These are phyloP conservation scores for Hymenoscyphus repandus DNA, from an alignment of 2,329 filamentous ascomycete species.

Conservation along the genomic window DNA sequence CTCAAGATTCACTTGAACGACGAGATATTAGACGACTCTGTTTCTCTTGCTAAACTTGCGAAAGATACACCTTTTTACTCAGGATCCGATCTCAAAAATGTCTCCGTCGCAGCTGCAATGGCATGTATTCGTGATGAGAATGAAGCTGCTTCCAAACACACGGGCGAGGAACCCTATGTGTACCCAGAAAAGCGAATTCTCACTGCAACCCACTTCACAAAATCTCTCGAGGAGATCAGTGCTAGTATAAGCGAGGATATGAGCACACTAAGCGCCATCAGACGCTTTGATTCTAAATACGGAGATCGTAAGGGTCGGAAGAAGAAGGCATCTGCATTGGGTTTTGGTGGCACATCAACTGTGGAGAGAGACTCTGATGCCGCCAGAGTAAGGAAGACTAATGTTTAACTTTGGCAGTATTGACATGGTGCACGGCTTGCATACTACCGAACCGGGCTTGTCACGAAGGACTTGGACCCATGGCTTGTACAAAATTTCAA, in stretches of 20 bases:
- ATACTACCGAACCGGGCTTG: neutral
- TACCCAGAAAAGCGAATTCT: slow-evolving; percentile 69
- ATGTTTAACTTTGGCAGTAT: neutral
- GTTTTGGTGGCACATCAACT: slow-evolving; percentile 43
- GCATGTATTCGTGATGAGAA: slow-evolving; percentile 74
- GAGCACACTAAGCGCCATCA: slow-evolving; percentile 76
- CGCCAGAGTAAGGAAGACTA: slow-evolving; percentile 29
- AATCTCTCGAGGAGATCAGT: slow-evolving; percentile 80
- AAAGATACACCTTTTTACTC: slow-evolving; percentile 71
- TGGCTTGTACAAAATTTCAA: neutral
- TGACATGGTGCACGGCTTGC: neutral
- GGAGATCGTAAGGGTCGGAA: slow-evolving; percentile 71
- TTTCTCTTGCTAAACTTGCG: slow-evolving; percentile 59
- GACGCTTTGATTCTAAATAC: slow-evolving; percentile 94
- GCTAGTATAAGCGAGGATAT: slow-evolving; percentile 94
- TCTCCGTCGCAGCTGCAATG: slow-evolving; percentile 74
- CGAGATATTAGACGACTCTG: slow-evolving; percentile 56
- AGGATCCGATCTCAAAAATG: slow-evolving; percentile 77
- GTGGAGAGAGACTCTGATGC: slow-evolving; percentile 29
- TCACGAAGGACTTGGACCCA: too few species aligned
- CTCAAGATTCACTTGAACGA: slow-evolving; percentile 65
- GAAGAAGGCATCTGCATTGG: slow-evolving; percentile 51
- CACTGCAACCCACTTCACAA: slow-evolving; percentile 69
- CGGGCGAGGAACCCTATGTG: slow-evolving; percentile 35
- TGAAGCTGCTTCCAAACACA: slow-evolving; percentile 34